Conservation (phyloP, 2,329 filamentous ascomycete genomes). For the Colletotrichum simmondsii region DNA sequence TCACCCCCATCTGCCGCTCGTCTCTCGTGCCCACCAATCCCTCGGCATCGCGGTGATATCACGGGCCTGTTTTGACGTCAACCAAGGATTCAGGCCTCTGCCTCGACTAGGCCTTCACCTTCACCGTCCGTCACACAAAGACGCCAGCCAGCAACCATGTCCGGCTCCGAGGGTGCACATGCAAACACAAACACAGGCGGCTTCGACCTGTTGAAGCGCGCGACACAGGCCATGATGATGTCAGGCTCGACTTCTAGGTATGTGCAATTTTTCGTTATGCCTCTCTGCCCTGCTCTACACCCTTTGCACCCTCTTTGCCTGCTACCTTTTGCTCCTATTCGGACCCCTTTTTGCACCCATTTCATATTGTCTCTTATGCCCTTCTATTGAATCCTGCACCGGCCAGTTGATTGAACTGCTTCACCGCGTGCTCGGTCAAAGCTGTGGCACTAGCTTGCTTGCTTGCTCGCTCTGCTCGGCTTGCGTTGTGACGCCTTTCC, state of each 20-base stretch:
- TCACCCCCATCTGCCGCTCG: conserved; percentile 5
- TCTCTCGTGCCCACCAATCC: conserved; percentile 7
- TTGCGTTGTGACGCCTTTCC: conserved; percentile 17
- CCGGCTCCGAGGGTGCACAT: conserved; percentile 57
- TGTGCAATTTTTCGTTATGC: conserved; percentile 34
- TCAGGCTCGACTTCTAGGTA: conserved; percentile 52
- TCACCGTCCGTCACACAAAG: conserved; percentile 12
- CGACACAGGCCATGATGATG: conserved; percentile 73
- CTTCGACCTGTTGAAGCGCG: conserved; percentile 68
- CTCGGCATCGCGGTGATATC: conserved; percentile 22
- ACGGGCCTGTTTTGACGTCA: conserved; percentile 32
- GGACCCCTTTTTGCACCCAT: background rate
- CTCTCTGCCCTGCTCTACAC: conserved; percentile 28
- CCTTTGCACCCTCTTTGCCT: background rate
- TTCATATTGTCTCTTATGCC: background rate
- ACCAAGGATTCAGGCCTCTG: conserved; percentile 28
- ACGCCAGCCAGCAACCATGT: conserved; percentile 50
- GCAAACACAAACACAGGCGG: conserved; percentile 53
- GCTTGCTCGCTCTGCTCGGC: conserved; percentile 1
- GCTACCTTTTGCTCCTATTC: background rate
- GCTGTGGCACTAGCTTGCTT: conserved; percentile 23
- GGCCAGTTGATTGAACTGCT: conserved; percentile 4
- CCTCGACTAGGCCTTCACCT: conserved; percentile 32
- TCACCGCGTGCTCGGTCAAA: conserved; percentile 16
- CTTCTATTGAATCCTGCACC: background rate